phyloP scores from a whole-genome alignment of 257 asterid genomes.

The Primulina eburnea region DNA sequence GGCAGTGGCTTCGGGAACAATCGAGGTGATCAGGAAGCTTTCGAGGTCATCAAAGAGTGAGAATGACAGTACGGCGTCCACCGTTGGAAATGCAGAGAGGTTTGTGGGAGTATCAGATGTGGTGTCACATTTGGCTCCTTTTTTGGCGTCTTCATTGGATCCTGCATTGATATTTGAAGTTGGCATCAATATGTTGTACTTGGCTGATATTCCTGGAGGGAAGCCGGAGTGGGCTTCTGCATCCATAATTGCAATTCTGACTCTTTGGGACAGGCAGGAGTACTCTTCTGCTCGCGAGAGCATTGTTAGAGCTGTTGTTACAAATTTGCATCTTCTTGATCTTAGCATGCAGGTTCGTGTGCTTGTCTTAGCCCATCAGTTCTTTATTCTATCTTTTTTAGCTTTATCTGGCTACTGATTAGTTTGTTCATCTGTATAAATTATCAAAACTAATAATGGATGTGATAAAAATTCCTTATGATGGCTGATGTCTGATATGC shows the following conservation, averaged over 20 bases:
- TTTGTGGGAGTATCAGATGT: conserved; percentile 82
- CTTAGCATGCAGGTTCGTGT: conserved; percentile 82
- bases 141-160: conserved; percentile 76
- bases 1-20: conserved; percentile 76
- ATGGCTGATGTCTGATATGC: conserved; percentile 7
- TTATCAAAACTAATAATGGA: conserved; percentile 2
- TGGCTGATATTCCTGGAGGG: conserved; percentile 96
- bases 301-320: conserved; percentile 88
- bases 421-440: not conserved
- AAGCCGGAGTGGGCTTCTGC: conserved; percentile 94
- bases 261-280: conserved; percentile 95
- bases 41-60: conserved; percentile 56
- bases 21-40: conserved; percentile 68
- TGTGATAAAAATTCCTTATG: conserved; percentile 7
- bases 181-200: conserved; percentile 81
- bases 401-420: conserved; percentile 10
- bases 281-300: conserved; percentile 89
- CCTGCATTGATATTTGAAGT: conserved; percentile 88
- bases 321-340: conserved; percentile 82
- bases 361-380: conserved; percentile 6
- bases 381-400: conserved; percentile 17
- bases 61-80: conserved; percentile 27
- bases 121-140: conserved; percentile 84
- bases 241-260: conserved; percentile 76
- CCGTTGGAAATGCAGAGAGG: conserved; percentile 57